These are phyloP conservation scores for Lobulomyces angularis DNA, from an alignment of 192 early-diverging fungal genomes.

Conservation along the genomic window DNA sequence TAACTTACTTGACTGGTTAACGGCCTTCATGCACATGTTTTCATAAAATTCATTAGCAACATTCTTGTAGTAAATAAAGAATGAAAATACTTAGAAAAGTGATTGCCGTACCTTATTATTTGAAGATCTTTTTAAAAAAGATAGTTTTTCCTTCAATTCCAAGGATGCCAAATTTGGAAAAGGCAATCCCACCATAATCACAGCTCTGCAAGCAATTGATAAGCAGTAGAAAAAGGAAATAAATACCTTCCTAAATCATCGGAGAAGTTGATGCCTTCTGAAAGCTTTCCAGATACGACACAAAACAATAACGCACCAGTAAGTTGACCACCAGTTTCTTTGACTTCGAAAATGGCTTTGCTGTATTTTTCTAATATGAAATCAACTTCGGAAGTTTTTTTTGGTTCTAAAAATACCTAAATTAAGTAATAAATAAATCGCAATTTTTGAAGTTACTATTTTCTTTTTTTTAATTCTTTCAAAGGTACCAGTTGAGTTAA, in stretches of 20 bases:
- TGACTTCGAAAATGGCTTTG: constrained; percentile 2
- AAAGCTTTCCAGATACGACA: constrained; percentile 84
- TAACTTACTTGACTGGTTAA: constrained; percentile 67
- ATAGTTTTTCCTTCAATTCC: constrained; percentile 65
- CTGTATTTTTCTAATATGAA: constrained; percentile 21
- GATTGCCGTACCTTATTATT: not conserved
- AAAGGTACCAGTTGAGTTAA: constrained; percentile 31
- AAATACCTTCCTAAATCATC: constrained; percentile 60
- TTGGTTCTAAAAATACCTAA: constrained; percentile 62
- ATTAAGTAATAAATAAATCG: constrained; percentile 1
- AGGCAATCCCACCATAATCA: constrained; percentile 82
- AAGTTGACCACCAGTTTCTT: constrained; percentile 1
- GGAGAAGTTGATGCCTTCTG: constrained; percentile 87
- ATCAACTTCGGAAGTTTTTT: constrained; percentile 36
- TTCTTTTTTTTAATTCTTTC: constrained; percentile 45
- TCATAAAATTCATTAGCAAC: constrained; percentile 69
- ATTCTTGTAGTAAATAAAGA: too few species aligned
- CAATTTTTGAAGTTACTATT: constrained; percentile 24
- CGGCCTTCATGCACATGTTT: constrained; percentile 82
- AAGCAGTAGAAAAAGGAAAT: constrained; percentile 3
- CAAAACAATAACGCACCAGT: constrained; percentile 66
- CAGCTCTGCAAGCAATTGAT: constrained; percentile 32
- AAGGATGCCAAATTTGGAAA: constrained; percentile 66
- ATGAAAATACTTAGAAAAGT: not conserved
- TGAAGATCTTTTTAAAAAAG: too few species aligned